These are phyloP conservation scores for Candida endomychidarum DNA, from an alignment of 805 yeast species.

Conservation along the genomic window DNA sequence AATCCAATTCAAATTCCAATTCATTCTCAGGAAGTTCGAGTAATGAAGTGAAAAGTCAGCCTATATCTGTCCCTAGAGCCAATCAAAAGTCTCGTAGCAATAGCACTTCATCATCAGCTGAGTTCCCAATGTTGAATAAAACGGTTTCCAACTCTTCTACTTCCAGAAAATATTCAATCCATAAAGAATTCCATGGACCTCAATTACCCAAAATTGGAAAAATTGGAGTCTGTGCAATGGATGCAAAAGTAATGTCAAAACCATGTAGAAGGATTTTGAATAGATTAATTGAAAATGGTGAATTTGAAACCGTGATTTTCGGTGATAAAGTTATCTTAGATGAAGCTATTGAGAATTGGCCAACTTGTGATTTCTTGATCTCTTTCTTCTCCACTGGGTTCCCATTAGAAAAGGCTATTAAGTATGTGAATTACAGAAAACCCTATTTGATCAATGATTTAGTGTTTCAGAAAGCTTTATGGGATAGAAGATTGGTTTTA, in stretches of 20 bases:
- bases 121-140: conserved; percentile 28
- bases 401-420: conserved; percentile 93
- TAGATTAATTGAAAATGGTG: conserved; percentile 86
- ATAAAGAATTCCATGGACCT: conserved; percentile 44
- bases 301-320: conserved; percentile 93
- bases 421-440: conserved; percentile 82
- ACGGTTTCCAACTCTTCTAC: conserved; percentile 36
- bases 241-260: conserved; percentile 89
- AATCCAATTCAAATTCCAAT: neutral
- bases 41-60: neutral
- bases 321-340: conserved; percentile 97
- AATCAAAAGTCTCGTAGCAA: conserved; percentile 21
- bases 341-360: conserved; percentile 96
- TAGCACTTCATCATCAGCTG: conserved; percentile 14
- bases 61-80: neutral
- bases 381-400: conserved; percentile 95
- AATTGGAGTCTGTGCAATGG: conserved; percentile 99
- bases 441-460: conserved; percentile 90
- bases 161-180: conserved; percentile 32
- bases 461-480: conserved; percentile 86
- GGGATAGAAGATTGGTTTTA: conserved; percentile 94
- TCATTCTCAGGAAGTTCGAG: neutral
- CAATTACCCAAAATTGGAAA: conserved; percentile 77
- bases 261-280: conserved; percentile 92
- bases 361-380: conserved; percentile 93